These are phyloP conservation scores for Paraphoma sp. DNA, from an alignment of 2,329 filamentous ascomycete genomes.

Conservation along the genomic window DNA sequence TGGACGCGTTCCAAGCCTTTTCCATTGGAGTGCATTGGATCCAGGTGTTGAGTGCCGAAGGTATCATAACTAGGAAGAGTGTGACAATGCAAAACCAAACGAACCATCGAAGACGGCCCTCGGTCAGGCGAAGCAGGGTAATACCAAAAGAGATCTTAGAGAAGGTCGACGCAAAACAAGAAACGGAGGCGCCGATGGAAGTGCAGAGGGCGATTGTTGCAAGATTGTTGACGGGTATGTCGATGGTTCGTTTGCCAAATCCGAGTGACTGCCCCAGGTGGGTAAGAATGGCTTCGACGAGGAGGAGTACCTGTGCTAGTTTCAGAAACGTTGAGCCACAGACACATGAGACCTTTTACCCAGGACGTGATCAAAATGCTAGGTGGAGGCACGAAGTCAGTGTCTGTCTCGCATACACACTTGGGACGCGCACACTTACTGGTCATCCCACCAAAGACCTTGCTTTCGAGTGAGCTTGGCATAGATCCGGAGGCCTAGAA, in stretches of 20 bases:
- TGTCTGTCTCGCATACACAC: too few species aligned
- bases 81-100: slow-evolving; percentile 34
- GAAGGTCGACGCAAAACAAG: slow-evolving; percentile 32
- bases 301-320: slow-evolving; percentile 24
- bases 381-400: too few species aligned
- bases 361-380: slow-evolving; percentile 28
- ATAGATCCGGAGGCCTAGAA: slow-evolving; percentile 33
- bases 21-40: slow-evolving; percentile 22
- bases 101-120: slow-evolving; percentile 15
- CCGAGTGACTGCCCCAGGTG: slow-evolving; percentile 28
- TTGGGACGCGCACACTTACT: neutral
- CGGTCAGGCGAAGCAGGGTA: slow-evolving; percentile 32
- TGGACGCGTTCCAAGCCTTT: slow-evolving; percentile 22
- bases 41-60: slow-evolving; percentile 28
- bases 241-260: slow-evolving; percentile 28
- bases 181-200: slow-evolving; percentile 27
- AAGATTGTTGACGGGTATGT: slow-evolving; percentile 23
- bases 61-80: slow-evolving; percentile 35
- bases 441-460: slow-evolving; percentile 33
- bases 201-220: slow-evolving; percentile 18
- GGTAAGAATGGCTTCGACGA: slow-evolving; percentile 24
- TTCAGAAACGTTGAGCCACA: slow-evolving; percentile 1
- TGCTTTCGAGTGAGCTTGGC: slow-evolving; percentile 33
- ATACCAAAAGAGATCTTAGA: slow-evolving; percentile 39
- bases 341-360: neutral